phyloP scores from a whole-genome alignment of 192 early-diverging fungal genomes.

The Gonapodya sp. region DNA sequence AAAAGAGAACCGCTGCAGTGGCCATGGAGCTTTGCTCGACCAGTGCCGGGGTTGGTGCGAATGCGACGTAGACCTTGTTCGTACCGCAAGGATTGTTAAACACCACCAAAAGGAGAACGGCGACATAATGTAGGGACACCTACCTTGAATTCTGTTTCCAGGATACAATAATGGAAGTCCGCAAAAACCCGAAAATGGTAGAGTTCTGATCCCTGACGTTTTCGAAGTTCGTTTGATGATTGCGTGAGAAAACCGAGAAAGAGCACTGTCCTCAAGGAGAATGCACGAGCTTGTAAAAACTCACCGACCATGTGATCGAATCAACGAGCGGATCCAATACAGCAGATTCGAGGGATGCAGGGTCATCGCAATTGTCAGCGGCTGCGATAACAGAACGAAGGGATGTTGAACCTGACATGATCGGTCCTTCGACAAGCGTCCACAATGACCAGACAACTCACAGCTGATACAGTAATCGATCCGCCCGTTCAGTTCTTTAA shows the following conservation, averaged over 20 bases:
- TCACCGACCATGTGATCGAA: not conserved
- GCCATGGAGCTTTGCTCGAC: slow-evolving; percentile 12
- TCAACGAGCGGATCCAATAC: not conserved
- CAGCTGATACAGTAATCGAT: slow-evolving; percentile 8
- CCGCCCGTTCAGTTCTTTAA: slow-evolving; percentile 10
- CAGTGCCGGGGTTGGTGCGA: not conserved
- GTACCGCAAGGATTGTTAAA: not conserved
- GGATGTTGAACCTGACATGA: not conserved
- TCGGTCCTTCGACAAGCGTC: too few relatives aligned
- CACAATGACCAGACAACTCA: too few relatives aligned
- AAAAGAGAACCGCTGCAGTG: not conserved
- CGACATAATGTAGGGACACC: not conserved
- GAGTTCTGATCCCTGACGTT: not conserved
- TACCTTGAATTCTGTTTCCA: not conserved
- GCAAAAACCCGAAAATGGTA: not conserved
- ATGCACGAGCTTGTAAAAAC: not conserved
- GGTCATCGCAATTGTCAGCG: not conserved
- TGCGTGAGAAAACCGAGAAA: too few relatives aligned
- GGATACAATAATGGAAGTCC: not conserved
- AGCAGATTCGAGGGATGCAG: not conserved
- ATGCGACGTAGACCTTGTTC: not conserved
- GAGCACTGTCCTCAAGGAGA: not conserved
- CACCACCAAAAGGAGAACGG: too few relatives aligned
- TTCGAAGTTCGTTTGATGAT: too few relatives aligned
- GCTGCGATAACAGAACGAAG: not conserved